Percentiles rank a stretch among this genome's conserved stretches.
Evolutionary conservation across 108 stramenopile species (phyloP).

Genomic region (Schizochytrium sp.): DNA sequence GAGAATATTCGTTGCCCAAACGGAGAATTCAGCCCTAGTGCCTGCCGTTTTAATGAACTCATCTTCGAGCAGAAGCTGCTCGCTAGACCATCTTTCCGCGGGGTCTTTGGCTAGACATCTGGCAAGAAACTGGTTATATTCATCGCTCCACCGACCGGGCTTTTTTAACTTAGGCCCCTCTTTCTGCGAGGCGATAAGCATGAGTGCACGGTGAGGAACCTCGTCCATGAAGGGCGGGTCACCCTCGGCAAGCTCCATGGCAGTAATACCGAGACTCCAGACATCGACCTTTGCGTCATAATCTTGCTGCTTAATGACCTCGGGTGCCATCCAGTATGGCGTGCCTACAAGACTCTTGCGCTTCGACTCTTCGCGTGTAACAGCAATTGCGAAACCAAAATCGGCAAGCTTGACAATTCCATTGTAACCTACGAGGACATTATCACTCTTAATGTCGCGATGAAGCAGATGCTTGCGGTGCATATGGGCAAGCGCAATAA

Average conservation of each 20-base stretch:
- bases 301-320: slow-evolving; percentile 76
- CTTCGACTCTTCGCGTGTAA: slow-evolving; percentile 74
- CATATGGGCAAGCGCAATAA: slow-evolving; percentile 71
- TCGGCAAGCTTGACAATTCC: slow-evolving; percentile 57
- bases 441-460: slow-evolving; percentile 74
- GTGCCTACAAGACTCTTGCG: slow-evolving; percentile 78
- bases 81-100: slow-evolving; percentile 71
- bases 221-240: slow-evolving; percentile 79
- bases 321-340: slow-evolving; percentile 83
- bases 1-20: slow-evolving; percentile 32
- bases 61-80: slow-evolving; percentile 77
- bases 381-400: slow-evolving; percentile 63
- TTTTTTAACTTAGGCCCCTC: slow-evolving; percentile 74
- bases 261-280: slow-evolving; percentile 80
- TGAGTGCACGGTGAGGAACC: slow-evolving; percentile 77
- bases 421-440: slow-evolving; percentile 60
- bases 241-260: slow-evolving; percentile 81
- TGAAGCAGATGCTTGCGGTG: slow-evolving; percentile 73
- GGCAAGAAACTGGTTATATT: slow-evolving; percentile 76
- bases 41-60: slow-evolving; percentile 75
- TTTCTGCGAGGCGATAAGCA: slow-evolving; percentile 77
- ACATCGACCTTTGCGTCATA: slow-evolving; percentile 81
- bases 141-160: slow-evolving; percentile 68
- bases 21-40: slow-evolving; percentile 74
- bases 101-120: slow-evolving; percentile 71